phyloP scores from a whole-genome alignment of 1,139 yeast genomes.

The Oligophagozyma castellii region DNA sequence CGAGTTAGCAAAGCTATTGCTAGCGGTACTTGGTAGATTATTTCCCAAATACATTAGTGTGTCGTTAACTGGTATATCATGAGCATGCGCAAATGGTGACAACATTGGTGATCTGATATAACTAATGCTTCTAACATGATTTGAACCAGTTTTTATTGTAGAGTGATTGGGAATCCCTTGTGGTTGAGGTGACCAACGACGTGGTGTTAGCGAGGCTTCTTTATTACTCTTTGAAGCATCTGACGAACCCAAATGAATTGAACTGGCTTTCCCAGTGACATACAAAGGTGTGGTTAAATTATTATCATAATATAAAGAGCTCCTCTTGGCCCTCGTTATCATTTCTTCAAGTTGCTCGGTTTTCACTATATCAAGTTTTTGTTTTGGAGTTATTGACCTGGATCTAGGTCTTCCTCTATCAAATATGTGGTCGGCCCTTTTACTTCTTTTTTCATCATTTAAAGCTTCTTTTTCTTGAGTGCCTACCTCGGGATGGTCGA shows the following conservation, averaged over 20 bases:
- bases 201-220: slow-evolving; percentile 21
- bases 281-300: neutral
- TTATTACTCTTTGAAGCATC: slow-evolving; percentile 14
- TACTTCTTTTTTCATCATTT: neutral
- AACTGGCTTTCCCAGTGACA: neutral
- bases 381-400: slow-evolving; percentile 30
- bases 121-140: too few relatives aligned
- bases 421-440: neutral
- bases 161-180: slow-evolving; percentile 9
- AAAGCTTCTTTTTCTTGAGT: neutral
- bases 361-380: slow-evolving; percentile 7
- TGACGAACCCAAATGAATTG: neutral
- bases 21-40: neutral
- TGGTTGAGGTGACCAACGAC: slow-evolving; percentile 22
- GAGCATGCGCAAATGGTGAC: slow-evolving; percentile 18
- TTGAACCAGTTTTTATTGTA: slow-evolving; percentile 9
- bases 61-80: slow-evolving; percentile 19
- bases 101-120: slow-evolving; percentile 16
- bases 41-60: neutral
- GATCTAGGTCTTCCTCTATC: slow-evolving; percentile 11
- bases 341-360: neutral
- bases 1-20: slow-evolving; percentile 5
- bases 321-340: slow-evolving; percentile 1
- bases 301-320: neutral
- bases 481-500: neutral